A percentile compares a stretch with the other conserved stretches of the same genome.
phyloP scores from a whole-genome alignment of 148 eudicot genomes.

The Vaccinium macrocarpon region DNA sequence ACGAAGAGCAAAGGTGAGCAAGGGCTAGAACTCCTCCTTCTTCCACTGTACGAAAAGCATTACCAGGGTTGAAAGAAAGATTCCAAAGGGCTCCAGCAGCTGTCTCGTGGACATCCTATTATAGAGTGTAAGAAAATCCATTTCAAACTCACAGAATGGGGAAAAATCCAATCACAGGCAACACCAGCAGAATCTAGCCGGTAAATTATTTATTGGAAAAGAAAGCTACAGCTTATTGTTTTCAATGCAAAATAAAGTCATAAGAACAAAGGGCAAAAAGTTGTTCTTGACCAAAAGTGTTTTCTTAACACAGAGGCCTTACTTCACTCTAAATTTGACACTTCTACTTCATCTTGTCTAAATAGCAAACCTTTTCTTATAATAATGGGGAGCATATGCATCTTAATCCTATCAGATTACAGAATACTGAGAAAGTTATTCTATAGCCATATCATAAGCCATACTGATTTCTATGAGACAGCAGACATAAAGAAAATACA shows the following conservation, averaged over 20 bases:
- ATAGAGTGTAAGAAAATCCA: neutral
- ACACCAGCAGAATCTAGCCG: neutral
- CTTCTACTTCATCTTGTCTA: neutral
- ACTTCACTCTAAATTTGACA: neutral
- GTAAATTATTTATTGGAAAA: neutral
- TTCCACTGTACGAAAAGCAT: conserved; percentile 90
- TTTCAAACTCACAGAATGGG: neutral
- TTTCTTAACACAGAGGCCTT: no score
- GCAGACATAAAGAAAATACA: neutral
- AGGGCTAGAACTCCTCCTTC: conserved; percentile 92
- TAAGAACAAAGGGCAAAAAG: neutral
- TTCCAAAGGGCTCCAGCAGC: conserved; percentile 99
- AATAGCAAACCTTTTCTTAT: no score
- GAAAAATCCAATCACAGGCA: neutral
- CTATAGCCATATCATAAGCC: neutral
- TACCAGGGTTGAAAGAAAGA: conserved; percentile 88
- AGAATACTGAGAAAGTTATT: neutral
- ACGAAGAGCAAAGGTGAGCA: conserved; percentile 77
- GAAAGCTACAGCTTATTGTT: neutral
- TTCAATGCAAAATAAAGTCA: neutral
- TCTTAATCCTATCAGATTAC: neutral
- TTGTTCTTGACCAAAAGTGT: neutral
- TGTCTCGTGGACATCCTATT: conserved; percentile 95
- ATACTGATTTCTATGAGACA: neutral
- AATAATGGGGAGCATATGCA: conserved; percentile 1